Evolutionary conservation across 768 basidiomycete genomes (phyloP).

Genomic region (Agrocybe praecox): DNA sequence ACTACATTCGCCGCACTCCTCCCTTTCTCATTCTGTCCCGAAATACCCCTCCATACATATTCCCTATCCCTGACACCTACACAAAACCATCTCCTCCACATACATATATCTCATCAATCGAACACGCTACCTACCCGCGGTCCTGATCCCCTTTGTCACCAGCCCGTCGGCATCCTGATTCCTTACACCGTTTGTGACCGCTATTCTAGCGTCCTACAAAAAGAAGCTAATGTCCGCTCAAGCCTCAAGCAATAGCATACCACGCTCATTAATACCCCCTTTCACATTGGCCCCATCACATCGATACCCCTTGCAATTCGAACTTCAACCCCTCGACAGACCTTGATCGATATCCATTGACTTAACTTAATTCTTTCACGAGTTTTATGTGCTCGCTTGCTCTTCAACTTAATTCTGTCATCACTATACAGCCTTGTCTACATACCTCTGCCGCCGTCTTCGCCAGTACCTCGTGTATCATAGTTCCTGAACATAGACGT

Average conservation of each 20-base stretch:
- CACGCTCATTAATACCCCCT: slow-evolving; percentile 4
- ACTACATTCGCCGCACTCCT: neutral
- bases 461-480: neutral
- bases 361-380: too few species aligned
- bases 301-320: neutral
- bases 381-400: too few species aligned
- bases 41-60: neutral
- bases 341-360: too few species aligned
- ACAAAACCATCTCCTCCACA: neutral
- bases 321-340: neutral
- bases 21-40: neutral
- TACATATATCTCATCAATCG: too few species aligned
- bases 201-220: neutral
- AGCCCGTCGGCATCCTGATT: too few species aligned
- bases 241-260: neutral
- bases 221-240: neutral
- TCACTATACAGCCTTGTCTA: neutral
- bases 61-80: neutral
- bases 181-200: neutral
- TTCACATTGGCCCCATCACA: neutral
- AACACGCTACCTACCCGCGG: too few species aligned
- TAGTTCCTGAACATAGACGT: neutral
- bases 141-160: neutral
- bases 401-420: neutral
- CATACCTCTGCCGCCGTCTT: neutral